Evolutionary conservation across 1,284 basidiomycete genomes (phyloP).

Genomic region (Apiotrichum siamense): DNA sequence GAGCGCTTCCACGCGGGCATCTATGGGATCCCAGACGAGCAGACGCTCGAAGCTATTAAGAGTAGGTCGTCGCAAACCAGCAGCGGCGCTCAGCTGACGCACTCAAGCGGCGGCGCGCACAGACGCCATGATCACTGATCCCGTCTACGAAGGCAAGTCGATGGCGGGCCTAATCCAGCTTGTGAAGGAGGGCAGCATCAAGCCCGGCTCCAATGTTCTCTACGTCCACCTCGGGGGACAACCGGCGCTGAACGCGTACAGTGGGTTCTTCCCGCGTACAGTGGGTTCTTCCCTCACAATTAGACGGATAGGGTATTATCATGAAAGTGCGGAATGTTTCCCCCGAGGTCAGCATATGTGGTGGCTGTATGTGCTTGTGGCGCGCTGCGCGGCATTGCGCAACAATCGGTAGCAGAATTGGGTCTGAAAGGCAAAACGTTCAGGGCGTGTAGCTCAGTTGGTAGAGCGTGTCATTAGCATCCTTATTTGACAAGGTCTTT

Average conservation of each 20-base stretch:
- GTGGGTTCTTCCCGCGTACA: constrained; percentile 20
- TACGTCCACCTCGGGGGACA: constrained; percentile 38
- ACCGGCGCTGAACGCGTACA: constrained; percentile 31
- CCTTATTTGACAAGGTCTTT: too few relatives aligned
- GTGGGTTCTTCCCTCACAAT: too few relatives aligned
- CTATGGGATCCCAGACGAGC: constrained; percentile 31
- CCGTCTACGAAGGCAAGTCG: constrained; percentile 37
- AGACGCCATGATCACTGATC: constrained; percentile 34
- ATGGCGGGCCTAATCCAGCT: constrained; percentile 36
- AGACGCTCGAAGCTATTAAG: constrained; percentile 31
- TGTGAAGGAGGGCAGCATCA: constrained; percentile 26
- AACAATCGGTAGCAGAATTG: too few relatives aligned
- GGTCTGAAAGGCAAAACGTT: too few relatives aligned
- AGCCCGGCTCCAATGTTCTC: constrained; percentile 25
- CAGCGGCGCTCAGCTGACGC: neutral
- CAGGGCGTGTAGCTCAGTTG: too few relatives aligned
- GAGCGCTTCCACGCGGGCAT: constrained; percentile 33
- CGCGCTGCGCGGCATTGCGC: too few relatives aligned
- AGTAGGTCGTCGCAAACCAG: constrained; percentile 20
- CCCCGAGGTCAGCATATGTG: too few relatives aligned
- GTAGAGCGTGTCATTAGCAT: too few relatives aligned
- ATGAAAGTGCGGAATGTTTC: too few relatives aligned
- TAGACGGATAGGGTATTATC: too few relatives aligned
- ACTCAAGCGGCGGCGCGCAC: constrained; percentile 24
- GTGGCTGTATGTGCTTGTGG: too few relatives aligned